Evolutionary conservation across 2,329 filamentous ascomycete genomes (phyloP).

Genomic region (Fusarium floridanum): DNA sequence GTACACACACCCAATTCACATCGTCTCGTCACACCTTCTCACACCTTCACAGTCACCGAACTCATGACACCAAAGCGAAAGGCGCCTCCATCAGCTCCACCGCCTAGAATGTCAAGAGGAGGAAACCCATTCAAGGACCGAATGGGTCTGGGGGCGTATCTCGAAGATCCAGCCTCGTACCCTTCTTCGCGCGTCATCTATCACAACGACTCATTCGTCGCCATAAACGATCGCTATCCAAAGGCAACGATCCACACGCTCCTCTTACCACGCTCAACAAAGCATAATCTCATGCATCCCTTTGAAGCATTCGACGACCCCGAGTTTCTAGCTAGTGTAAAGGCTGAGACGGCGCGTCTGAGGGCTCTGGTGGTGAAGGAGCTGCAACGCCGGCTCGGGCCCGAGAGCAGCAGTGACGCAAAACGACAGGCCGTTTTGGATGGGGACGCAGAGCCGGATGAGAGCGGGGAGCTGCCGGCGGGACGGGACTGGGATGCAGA

Average conservation of each 20-base stretch:
- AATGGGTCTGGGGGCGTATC: conserved; percentile 76
- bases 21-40: conserved; percentile 5
- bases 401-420: conserved; percentile 72
- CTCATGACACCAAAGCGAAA: conserved; percentile 56
- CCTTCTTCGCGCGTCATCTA: conserved; percentile 73
- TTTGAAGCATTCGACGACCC: conserved; percentile 81
- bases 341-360: conserved; percentile 71
- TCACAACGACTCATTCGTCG: conserved; percentile 76
- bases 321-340: conserved; percentile 75
- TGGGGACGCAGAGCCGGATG: conserved; percentile 56
- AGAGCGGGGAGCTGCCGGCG: conserved; percentile 64
- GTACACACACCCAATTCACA: conserved; percentile 46
- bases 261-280: conserved; percentile 80
- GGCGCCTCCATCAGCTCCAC: conserved; percentile 39
- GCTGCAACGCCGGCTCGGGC: conserved; percentile 76
- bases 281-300: conserved; percentile 75
- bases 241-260: conserved; percentile 89
- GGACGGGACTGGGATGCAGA: conserved; percentile 85
- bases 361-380: conserved; percentile 78
- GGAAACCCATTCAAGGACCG: conserved; percentile 61
- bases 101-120: conserved; percentile 33
- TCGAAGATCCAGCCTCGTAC: conserved; percentile 71
- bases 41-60: conserved; percentile 37
- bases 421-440: conserved; percentile 76
- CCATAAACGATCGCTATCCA: conserved; percentile 86